phyloP scores from a whole-genome alignment of 768 basidiomycete genomes.

The Leccinellum rugosiceps region DNA sequence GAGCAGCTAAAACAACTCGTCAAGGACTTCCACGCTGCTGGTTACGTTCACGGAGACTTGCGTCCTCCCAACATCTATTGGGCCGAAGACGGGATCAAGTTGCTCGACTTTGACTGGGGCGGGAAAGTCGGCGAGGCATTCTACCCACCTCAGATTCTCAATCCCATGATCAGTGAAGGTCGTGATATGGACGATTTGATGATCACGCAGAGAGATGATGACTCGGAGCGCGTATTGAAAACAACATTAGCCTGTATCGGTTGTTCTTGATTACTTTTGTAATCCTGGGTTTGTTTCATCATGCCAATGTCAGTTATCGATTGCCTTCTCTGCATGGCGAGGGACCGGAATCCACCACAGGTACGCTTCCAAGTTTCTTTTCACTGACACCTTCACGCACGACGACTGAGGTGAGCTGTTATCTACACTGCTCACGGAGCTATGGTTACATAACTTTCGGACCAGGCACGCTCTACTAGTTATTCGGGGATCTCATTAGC shows the following conservation, averaged over 20 bases:
- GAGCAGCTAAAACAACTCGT: neutral
- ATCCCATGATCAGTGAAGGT: neutral
- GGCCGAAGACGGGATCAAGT: neutral
- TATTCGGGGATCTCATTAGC: too few relatives aligned
- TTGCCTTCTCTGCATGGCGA: too few relatives aligned
- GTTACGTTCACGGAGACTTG: neutral
- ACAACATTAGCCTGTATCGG: neutral
- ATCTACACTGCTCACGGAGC: too few relatives aligned
- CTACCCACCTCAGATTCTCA: neutral
- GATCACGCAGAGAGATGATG: neutral
- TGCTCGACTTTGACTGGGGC: neutral
- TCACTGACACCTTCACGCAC: too few relatives aligned
- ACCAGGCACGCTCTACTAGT: too few relatives aligned
- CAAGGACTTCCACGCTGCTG: neutral
- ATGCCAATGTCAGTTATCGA: too few relatives aligned
- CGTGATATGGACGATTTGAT: neutral
- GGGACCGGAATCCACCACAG: too few relatives aligned
- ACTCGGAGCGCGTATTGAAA: neutral
- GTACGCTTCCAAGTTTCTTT: too few relatives aligned
- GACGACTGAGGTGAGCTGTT: too few relatives aligned
- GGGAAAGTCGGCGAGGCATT: neutral
- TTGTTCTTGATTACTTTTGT: neutral
- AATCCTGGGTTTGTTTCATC: too few relatives aligned
- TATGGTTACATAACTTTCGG: too few relatives aligned
- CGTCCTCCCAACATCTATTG: neutral